These are phyloP conservation scores for Syzygium oleosum DNA, from an alignment of 345 rosid species.

Conservation along the genomic window DNA sequence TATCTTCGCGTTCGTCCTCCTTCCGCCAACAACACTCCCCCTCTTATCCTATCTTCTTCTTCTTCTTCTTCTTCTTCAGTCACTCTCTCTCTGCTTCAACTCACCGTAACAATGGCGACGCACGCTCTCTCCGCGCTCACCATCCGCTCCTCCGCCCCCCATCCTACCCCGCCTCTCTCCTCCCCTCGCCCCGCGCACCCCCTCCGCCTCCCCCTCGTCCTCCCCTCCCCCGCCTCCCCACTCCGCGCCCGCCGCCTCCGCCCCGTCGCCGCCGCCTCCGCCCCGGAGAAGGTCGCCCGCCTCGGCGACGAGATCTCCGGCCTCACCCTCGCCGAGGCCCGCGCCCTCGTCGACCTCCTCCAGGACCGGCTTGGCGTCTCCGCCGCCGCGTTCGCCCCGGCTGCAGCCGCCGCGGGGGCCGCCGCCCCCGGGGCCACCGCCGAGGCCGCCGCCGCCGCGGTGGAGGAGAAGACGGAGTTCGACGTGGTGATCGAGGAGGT, in stretches of 20 bases:
- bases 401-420: constrained; percentile 26
- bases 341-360: constrained; percentile 64
- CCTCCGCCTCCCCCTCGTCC: constrained; percentile 25
- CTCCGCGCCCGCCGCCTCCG: constrained; percentile 42
- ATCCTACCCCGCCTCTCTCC: constrained; percentile 5
- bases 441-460: constrained; percentile 11
- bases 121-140: constrained; percentile 17
- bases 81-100: not conserved
- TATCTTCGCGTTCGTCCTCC: constrained; percentile 6
- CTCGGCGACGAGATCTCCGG: constrained; percentile 55
- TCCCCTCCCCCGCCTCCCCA: constrained; percentile 5
- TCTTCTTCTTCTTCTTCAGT: not conserved
- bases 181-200: constrained; percentile 4
- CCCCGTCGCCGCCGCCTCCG: constrained; percentile 48
- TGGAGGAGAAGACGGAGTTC: constrained; percentile 76
- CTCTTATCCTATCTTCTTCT: not conserved
- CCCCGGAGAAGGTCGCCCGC: constrained; percentile 67
- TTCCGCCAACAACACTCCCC: not conserved
- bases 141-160: constrained; percentile 21
- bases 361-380: constrained; percentile 84
- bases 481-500: constrained; percentile 78
- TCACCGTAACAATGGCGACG: constrained; percentile 6
- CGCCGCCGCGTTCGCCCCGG: constrained; percentile 63
- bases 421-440: constrained; percentile 21
- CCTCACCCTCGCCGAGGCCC: constrained; percentile 73